phyloP scores from a whole-genome alignment of 129 eudicot genomes.

The Pittosporum tobira region DNA sequence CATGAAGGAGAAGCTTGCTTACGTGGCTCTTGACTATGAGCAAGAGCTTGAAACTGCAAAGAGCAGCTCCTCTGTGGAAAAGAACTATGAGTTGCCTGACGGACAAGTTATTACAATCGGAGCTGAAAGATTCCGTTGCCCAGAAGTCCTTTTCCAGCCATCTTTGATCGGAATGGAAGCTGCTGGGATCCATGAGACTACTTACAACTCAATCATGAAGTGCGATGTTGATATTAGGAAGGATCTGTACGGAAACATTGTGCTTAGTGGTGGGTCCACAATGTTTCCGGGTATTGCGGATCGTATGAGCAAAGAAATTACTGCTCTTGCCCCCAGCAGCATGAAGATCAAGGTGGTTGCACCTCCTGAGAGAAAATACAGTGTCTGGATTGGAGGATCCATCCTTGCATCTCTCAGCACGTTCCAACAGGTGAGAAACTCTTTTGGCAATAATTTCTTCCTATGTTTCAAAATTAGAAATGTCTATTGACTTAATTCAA shows the following conservation, averaged over 20 bases:
- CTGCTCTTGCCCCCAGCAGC: slow-evolving; percentile 81
- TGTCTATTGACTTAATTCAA: no score
- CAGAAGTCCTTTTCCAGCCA: slow-evolving; percentile 74
- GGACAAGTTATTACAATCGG: slow-evolving; percentile 71
- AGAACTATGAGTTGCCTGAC: slow-evolving; percentile 71
- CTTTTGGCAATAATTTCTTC: not conserved
- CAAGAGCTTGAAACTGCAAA: slow-evolving; percentile 71
- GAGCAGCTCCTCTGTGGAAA: slow-evolving; percentile 72
- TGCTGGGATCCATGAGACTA: slow-evolving; percentile 71
- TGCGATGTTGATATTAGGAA: slow-evolving; percentile 77
- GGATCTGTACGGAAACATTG: slow-evolving; percentile 71
- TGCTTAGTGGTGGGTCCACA: slow-evolving; percentile 74
- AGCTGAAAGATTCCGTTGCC: slow-evolving; percentile 75
- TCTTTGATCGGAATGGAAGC: slow-evolving; percentile 73
- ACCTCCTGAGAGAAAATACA: slow-evolving; percentile 71
- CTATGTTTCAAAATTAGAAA: no score
- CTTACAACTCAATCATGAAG: slow-evolving; percentile 79
- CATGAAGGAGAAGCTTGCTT: slow-evolving; percentile 72
- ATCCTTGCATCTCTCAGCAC: slow-evolving; percentile 78
- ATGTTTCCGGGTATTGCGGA: slow-evolving; percentile 82
- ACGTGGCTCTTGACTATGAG: slow-evolving; percentile 68
- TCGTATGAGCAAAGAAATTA: slow-evolving; percentile 78
- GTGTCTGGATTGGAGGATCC: slow-evolving; percentile 84
- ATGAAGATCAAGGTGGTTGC: slow-evolving; percentile 85
- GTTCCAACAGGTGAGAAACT: slow-evolving; percentile 63